Base-by-base conservation (phyloP, 768 basidiomycete genomes). In the Russula dissimulans region DNA sequence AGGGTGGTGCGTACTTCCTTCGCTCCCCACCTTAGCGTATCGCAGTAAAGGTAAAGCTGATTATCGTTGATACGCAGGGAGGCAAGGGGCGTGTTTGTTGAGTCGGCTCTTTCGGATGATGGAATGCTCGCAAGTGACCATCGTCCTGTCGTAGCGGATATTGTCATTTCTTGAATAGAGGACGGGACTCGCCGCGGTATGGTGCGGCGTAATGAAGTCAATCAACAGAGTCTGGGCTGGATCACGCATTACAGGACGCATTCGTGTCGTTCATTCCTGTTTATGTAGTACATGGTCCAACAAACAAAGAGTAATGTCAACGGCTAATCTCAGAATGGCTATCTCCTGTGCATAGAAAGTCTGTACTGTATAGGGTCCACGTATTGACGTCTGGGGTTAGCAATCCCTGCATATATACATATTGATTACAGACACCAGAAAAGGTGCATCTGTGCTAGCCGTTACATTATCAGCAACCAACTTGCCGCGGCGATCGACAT, bases 61-160 rank as follows among this genome's bases (percentile, higher is more conserved):
- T 38, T 32, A 10, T 36, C 32, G 5, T 41, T 10, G 18, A 48
- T 18, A 3, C 10, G 17, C 10, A 57, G 54, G 55, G 56, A 62
- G 22, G 51, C 56, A 6, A 41, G 48, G 44, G 2, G 41, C 17
- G 52, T 58, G 1, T 47, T 46, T 48, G 44, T 63, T 3, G 34
- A 54, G 43, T 42, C 56, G 3, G 42, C 48, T 7, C 22, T 49
- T 17, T 31, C 53, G 10, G 54, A 50, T 11, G 41, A 82, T 56
- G 82, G 82, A 1, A 66, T 79, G 17, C 71, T 81, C 53, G 76
- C 76, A 6, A 83, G 82, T 60, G 82, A 83, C 65, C 82, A 83
- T 66, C 76, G 81, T 0, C 82, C 79, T 3, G 79, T 81, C 9
- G 78, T 81, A 62, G 73, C 71, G 11, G 79, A 81, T 54, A 60